Evolutionary conservation across 2,329 filamentous ascomycete genomes (phyloP), one percentile per base, ranked within the genome.

Genomic region (Tolypocladium capitatum): DNA sequence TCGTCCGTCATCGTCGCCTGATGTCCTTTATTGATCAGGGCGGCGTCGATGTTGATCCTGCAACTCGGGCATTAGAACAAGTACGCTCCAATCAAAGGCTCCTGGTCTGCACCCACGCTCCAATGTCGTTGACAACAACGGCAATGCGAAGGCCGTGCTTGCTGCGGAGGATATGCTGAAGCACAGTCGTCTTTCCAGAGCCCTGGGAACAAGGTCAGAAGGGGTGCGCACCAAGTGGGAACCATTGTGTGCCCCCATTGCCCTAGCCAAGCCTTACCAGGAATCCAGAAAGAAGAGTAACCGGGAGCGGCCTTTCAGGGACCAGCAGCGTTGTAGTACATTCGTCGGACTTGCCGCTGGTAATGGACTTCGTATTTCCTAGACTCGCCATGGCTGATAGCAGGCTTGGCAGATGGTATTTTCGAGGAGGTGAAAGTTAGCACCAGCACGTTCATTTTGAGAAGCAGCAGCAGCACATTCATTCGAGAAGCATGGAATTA

Each of bases 61-160:
- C 0, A 27, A 5, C 27, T 14, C 2, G 6, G 0, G 13, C 14
- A 27, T 53, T 14, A 52, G 53, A 20, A n/a, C 32, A 0, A 3
- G 1, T 6, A 18, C 14, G 2, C 14, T 4, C 10, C 28, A 2
- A 13, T 41, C 24, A 18, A 24, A 24, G 24, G n/a, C n/a, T n/a
- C 24, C 24, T 5, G 24, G 5, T 3, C 34, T 1, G 9, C 1
- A 63, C 70, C 54, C 45, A 75, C 73, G 72, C 71, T 51, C 76
- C 77, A 64, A 86, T 84, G 50, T 86, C 83, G 53, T 87, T 86
- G 34, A 87, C 82, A 21, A 86, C 82, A 14, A 86, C 77, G 1
- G 81, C 83, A 49, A 87, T 84, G 1, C 75, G 72, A 9, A 86
- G 68, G 1, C 81, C 80, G 61, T 86, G 83, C 4, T 83, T 71